These are phyloP conservation scores for Vinca minor DNA, from an alignment of 257 asterid species.

Conservation along the genomic window DNA sequence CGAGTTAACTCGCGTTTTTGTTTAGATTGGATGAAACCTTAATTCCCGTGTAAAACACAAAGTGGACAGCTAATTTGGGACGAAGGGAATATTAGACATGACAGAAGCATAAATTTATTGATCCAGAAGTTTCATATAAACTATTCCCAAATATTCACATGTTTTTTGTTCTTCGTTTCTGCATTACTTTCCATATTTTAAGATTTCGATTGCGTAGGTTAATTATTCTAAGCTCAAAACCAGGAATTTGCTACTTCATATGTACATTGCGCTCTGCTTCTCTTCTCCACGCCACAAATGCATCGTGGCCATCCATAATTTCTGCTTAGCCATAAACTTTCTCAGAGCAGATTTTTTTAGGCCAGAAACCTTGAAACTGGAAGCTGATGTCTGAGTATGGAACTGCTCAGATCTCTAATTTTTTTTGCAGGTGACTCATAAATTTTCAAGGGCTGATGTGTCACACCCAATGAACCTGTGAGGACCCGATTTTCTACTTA, in stretches of 20 bases:
- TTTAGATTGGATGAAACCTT: no score
- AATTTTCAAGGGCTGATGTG: not conserved
- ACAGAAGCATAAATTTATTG: not conserved
- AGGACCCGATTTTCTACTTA: no score
- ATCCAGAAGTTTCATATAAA: not conserved
- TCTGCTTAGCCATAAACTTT: not conserved
- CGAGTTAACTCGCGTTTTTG: no score
- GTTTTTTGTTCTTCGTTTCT: not conserved
- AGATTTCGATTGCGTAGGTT: not conserved
- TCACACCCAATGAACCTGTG: no score
- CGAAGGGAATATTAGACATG: not conserved
- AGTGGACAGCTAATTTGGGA: no score
- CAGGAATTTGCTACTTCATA: not conserved
- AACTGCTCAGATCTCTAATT: not conserved
- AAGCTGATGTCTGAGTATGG: slow-evolving; percentile 4
- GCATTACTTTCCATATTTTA: not conserved
- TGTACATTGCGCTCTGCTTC: not conserved
- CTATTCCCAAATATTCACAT: not conserved
- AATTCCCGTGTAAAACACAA: no score
- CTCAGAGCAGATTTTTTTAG: not conserved
- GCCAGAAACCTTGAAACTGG: slow-evolving; percentile 19
- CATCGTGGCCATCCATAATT: slow-evolving; percentile 8
- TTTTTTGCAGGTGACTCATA: not conserved
- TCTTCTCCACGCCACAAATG: not conserved
- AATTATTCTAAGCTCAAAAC: not conserved